Base-by-base conservation (phyloP, 108 stramenopile genomes). In the Aurantiochytrium sp. region DNA sequence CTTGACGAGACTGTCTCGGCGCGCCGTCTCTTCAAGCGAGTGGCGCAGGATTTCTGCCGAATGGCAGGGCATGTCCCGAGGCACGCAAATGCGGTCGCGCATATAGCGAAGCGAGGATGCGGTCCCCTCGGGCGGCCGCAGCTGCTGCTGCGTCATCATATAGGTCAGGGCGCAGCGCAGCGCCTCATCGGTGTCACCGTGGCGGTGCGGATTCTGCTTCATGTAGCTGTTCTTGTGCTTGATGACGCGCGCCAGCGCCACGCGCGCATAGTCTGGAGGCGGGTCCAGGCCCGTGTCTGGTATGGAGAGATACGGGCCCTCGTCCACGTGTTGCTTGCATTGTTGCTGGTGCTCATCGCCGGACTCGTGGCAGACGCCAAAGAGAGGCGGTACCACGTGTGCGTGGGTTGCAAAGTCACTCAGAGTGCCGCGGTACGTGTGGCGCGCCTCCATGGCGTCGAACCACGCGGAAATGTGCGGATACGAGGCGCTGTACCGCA, bases 171-270 rank as follows among this genome's bases (percentile, higher is more conserved):
- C 73, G 30, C 42, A 41, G 45, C 73, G 73, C n/a, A 81, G 45
- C 39, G 73, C 73, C 45, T 81, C 73, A 24, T 81, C 73, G 12
- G 73, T 81, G 45, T 81, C 45, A 17, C 42, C 73, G 45, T 81
- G 73, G 6, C 73, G 73, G 32, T 81, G 73, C n/a, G 73, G 73
- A 21, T 81, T 41, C 73, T 81, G 73, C 24, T 81, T 81, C 45
- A 81, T 48, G 45, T 48, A 48, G 32, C 73, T 81, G 73, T 48
- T 81, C 27, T 81, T 41, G 45, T 81, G 73, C 45, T 81, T 81
- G 39, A 48, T 48, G 15, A 41, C 45, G 8, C 73, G 39, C 19
- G 73, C 73, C 45, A 81, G 3, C 21, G 42, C 39, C 36, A 81
- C 73, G 19, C n/a, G n/a, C 30, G 73, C 73, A 48, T 17, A 41